Conservation (phyloP, 139 green algal species). For the Ettlia oleoabundans region DNA sequence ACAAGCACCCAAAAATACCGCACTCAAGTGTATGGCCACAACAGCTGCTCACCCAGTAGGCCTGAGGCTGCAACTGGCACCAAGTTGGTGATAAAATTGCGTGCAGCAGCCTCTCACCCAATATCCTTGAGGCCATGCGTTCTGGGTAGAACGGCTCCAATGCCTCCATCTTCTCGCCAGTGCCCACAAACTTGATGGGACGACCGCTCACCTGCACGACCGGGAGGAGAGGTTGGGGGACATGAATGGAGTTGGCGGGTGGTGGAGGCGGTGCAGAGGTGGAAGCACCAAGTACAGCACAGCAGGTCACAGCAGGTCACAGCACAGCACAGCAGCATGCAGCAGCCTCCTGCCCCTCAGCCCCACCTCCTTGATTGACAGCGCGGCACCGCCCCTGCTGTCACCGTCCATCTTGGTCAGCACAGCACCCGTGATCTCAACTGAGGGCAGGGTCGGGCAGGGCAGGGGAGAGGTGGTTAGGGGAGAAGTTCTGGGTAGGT, state of each 20-base stretch:
- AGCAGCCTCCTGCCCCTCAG: neutral
- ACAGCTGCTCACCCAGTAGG: neutral
- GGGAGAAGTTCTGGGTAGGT: neutral
- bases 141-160: constrained; percentile 99
- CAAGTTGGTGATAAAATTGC: no score
- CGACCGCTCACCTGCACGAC: constrained; percentile 71
- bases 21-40: neutral
- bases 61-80: no score
- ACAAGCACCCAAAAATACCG: no score
- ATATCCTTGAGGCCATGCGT: constrained; percentile 92
- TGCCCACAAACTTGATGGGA: constrained; percentile 99
- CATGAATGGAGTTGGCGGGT: no score
- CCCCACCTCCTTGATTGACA: constrained; percentile 91
- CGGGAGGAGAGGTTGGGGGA: neutral
- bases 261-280: no score
- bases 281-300: no score
- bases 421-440: constrained; percentile 78
- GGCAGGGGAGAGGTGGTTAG: neutral
- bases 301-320: neutral
- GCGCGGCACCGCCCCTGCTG: constrained; percentile 91
- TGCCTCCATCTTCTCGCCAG: constrained; percentile 95
- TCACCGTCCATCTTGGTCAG: constrained; percentile 99
- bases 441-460: neutral
- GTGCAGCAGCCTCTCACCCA: constrained; percentile 69
- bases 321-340: neutral